Evolutionary conservation across 2,329 filamentous ascomycete species (phyloP), one percentile per base, ranked within the genome.

Genomic region (Lasiodiplodia sp.): DNA sequence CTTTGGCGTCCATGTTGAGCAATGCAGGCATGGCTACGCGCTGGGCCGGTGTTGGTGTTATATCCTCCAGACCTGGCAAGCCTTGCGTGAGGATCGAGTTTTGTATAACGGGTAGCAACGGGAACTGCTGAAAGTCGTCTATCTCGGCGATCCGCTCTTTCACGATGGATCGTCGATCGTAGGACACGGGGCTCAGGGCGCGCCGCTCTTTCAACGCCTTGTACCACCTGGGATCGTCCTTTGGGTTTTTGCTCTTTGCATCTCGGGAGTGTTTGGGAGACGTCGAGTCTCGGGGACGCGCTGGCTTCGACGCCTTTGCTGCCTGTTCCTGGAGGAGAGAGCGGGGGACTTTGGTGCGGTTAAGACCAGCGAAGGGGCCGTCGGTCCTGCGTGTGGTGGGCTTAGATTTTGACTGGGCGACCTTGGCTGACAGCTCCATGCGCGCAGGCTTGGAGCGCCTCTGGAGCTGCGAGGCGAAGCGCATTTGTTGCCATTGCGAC

Each of bases 151-250:
- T 83, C 72, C 83, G 83, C 60, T 83, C 82, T 89, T 93, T 90
- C 72, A 89, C 81, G 60, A 83, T 81, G n/a, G 80, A 82, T 68
- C 89, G 86, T 73, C 88, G 87, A 47, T 88, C 88, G 77, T 97
- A 97, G 0, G 93, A 88, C 4, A 98, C 85, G 3, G 90, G 88
- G 2, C 92, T 84, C 71, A 98, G 83, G 2, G 92, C 86, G 64
- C 89, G 89, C 78, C 97, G 95, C 95, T 98, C 98, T 82, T 96
- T 97, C 79, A 98, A 84, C 4, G 95, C 94, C 78, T 96, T 64
- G 60, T 64, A 64, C 60, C 60, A 64, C 12, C 47, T 31, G 10
- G 60, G 60, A n/a, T 64, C 60, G 4, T 64, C 31, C 47, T 52
- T 37, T 21, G 60, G 44, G 8, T n/a, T 31, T 21, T 12, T 52